Conservation (phyloP, 2,329 filamentous ascomycete species). For the Apiospora malaysiana region DNA sequence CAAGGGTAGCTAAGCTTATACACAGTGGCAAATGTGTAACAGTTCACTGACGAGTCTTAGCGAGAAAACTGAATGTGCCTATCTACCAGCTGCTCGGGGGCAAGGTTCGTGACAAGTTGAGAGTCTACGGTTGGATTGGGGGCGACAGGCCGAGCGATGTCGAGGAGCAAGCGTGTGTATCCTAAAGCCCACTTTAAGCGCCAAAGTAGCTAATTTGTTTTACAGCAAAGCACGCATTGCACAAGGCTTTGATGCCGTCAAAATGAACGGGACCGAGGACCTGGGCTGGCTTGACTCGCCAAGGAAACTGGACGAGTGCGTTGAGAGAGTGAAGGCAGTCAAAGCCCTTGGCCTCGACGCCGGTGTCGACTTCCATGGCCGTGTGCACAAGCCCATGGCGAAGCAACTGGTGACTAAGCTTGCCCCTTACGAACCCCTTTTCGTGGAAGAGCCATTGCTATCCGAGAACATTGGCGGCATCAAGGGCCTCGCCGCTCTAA, state of each 20-base stretch:
- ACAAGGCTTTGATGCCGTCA: constrained; percentile 71
- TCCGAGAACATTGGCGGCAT: constrained; percentile 72
- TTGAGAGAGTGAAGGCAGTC: constrained; percentile 72
- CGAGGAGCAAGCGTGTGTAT: constrained; percentile 61
- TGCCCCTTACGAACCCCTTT: constrained; percentile 72
- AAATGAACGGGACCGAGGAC: constrained; percentile 83
- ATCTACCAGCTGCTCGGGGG: constrained; percentile 78
- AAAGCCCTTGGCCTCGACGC: constrained; percentile 74
- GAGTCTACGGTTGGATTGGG: constrained; percentile 81
- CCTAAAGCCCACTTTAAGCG: too few relatives aligned
- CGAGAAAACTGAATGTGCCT: constrained; percentile 62
- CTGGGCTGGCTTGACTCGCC: constrained; percentile 79
- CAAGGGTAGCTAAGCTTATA: constrained; percentile 52
- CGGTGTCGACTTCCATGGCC: constrained; percentile 79
- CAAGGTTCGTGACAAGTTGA: constrained; percentile 71
- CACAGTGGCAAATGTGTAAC: neutral
- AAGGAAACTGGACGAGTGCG: constrained; percentile 62
- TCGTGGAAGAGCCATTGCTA: constrained; percentile 76
- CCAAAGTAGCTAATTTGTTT: constrained; percentile 20
- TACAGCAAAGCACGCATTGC: constrained; percentile 58
- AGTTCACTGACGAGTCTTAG: constrained; percentile 32
- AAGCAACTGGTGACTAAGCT: constrained; percentile 73
- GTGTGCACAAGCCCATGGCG: constrained; percentile 80
- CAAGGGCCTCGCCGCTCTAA: constrained; percentile 60
- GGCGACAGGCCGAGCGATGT: constrained; percentile 74